Conservation (phyloP, 768 basidiomycete species). For the Lactarius quietus region DNA sequence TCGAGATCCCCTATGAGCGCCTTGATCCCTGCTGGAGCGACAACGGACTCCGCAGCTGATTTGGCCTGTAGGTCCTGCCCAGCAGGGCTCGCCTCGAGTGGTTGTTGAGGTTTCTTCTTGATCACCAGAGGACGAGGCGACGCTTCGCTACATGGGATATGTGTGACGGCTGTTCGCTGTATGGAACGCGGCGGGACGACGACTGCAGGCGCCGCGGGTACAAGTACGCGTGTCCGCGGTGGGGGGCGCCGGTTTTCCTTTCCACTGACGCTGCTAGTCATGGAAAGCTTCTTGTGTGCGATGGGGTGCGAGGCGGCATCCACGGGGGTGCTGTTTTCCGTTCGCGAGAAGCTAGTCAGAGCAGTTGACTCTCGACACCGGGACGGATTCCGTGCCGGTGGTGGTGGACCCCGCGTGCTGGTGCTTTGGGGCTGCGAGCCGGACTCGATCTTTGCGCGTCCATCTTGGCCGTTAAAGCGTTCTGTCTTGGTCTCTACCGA, state of each 20-base stretch:
- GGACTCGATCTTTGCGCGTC: not conserved
- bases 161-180: not conserved
- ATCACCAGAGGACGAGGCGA: constrained; percentile 5
- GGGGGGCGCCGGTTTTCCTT: constrained; percentile 15
- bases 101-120: not conserved
- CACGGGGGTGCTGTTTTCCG: not conserved
- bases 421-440: not conserved
- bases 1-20: constrained; percentile 18
- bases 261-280: not conserved
- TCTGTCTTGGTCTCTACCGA: not conserved
- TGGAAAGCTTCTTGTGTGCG: not conserved
- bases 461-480: not conserved
- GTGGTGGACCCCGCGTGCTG: not conserved
- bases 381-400: not conserved
- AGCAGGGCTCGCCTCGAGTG: not conserved
- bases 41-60: not conserved
- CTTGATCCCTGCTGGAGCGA: constrained; percentile 8
- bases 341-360: not conserved
- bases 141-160: not conserved
- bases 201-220: not conserved
- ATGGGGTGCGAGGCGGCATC: not conserved
- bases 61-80: not conserved
- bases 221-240: not conserved
- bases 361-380: constrained; percentile 3
- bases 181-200: not conserved